These are phyloP conservation scores for Candida caryicola DNA, from an alignment of 805 yeast genomes.

Conservation along the genomic window DNA sequence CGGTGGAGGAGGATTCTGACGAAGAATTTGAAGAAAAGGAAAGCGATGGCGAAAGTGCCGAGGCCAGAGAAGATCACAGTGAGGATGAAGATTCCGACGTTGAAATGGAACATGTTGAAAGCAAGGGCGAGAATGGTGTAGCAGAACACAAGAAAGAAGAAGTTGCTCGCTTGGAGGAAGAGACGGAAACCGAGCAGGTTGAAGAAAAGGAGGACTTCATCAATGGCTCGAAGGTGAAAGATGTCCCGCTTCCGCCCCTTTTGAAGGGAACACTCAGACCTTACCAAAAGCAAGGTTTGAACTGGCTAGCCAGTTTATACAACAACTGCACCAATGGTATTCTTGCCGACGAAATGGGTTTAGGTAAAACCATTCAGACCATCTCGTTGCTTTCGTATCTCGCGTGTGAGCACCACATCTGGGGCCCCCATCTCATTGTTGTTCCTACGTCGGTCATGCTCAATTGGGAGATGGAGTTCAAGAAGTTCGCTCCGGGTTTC, in stretches of 20 bases:
- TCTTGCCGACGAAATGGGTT: conserved; percentile 98
- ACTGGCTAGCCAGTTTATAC: conserved; percentile 94
- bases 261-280: conserved; percentile 81
- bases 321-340: conserved; percentile 94
- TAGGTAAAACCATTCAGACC: conserved; percentile 96
- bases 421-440: conserved; percentile 98
- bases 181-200: too few relatives aligned
- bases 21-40: conserved; percentile 3
- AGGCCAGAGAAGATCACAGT: conserved; percentile 16
- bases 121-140: conserved; percentile 20
- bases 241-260: conserved; percentile 75
- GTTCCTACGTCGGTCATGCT: conserved; percentile 97
- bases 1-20: conserved; percentile 17
- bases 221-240: conserved; percentile 45
- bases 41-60: conserved; percentile 4
- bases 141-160: conserved; percentile 1
- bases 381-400: conserved; percentile 80
- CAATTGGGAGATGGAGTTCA: conserved; percentile 99
- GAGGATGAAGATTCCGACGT: conserved; percentile 11
- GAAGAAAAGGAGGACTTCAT: conserved; percentile 28
- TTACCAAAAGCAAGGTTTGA: conserved; percentile 93
- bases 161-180: background rate
- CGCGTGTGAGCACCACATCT: conserved; percentile 88
- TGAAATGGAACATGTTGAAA: conserved; percentile 9
- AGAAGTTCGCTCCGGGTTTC: conserved; percentile 96